Base-by-base conservation (phyloP, 371 early-diverging fungal species). In the Funneliformis caledonium region DNA sequence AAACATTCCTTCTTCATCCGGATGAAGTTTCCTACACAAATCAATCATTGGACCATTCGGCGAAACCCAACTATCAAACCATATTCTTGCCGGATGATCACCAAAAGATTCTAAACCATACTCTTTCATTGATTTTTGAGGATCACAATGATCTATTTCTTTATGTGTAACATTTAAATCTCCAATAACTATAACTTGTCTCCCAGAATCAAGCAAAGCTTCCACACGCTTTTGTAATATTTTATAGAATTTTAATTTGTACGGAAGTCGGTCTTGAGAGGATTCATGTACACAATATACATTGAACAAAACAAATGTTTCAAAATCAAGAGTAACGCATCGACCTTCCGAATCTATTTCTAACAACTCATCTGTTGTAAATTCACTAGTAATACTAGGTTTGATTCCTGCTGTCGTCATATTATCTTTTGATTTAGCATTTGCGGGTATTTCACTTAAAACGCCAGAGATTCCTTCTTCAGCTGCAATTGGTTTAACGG, bases 121-220 rank as follows among this genome's bases (percentile, higher is more conserved):
- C 0, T 92, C 92, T 50, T 86, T 88, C 73, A 89, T 89, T 80
- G 88, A 88, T 60, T 90, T 85, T 45, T 85, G 88, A 0, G 96
- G 94, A 60, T 95, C 93, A 83, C 92, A 94, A 80, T 96, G 95
- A 80, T 97, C 96, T 60, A 94, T 86, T 56, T 90, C 89, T 9
- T 87, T 85, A 62, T 93, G 95, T n/a, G 89, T 85, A 0, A 94
- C 91, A 82, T 97, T 96, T 69, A 96, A 87, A 80, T 96, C 96
- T 1, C 96, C 97, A 16, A 90, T 88, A 0, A 97, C 82, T 3
- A 96, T 83, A 0, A 95, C 93, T 37, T 93, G 82, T 45, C 90
- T 87, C 0, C 93, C 93, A 16, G 85, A 83, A 10, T 83, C 76
- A n/a, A 89, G 26, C 12, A 91, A 84, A 8, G 83, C 83, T 6